These are phyloP conservation scores for Rubia balearica DNA, from an alignment of 305 asterid genomes.

Conservation along the genomic window DNA sequence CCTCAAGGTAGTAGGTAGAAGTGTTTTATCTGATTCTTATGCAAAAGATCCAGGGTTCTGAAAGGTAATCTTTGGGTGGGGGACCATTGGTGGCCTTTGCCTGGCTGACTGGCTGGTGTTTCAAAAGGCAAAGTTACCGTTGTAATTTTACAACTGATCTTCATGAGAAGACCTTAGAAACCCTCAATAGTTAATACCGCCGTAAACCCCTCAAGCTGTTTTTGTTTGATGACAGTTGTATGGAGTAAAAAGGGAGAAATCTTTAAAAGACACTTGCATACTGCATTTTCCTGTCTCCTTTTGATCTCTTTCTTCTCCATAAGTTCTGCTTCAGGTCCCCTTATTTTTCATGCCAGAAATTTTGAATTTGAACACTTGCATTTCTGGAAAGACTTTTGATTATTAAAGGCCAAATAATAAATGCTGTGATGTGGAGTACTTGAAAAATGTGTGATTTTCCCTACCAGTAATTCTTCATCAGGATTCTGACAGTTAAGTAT, in stretches of 20 bases:
- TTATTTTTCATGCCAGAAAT: not conserved
- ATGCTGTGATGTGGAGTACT: not conserved
- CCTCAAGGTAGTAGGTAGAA: not conserved
- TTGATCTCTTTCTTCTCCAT: slow-evolving; percentile 3
- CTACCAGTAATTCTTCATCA: not conserved
- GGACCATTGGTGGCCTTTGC: not conserved
- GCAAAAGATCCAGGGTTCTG: not conserved
- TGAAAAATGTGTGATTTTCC: not conserved
- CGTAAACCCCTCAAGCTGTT: not conserved
- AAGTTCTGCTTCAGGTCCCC: not conserved
- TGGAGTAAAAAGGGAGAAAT: not conserved
- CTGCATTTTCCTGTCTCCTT: not conserved
- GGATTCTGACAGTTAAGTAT: not conserved
- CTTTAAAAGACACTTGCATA: not conserved
- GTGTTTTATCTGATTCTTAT: not conserved
- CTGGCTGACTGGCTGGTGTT: not conserved
- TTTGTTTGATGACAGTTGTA: not conserved
- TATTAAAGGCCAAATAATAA: not conserved
- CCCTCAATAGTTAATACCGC: not conserved
- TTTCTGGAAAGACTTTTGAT: not conserved
- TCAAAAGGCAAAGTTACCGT: not conserved
- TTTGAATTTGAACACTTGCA: slow-evolving; percentile 1
- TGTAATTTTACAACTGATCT: not conserved
- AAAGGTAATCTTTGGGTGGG: not conserved
- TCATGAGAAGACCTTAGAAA: not conserved